Evolutionary conservation across 345 rosid genomes (phyloP).

Genomic region (Rhodamnia rubescens): DNA sequence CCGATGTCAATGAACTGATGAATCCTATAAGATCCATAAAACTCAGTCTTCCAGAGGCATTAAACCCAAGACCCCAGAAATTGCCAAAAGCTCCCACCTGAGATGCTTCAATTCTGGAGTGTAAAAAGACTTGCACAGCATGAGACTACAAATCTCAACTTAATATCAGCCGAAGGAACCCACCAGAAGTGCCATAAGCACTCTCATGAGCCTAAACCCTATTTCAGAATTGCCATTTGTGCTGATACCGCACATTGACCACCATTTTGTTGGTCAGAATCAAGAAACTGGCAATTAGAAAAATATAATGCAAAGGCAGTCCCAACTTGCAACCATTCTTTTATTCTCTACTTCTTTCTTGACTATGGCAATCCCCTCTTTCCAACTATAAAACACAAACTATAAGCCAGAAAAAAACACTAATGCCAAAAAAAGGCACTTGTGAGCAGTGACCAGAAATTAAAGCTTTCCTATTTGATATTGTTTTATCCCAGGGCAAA

Average conservation of each 20-base stretch:
- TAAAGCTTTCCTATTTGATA: not conserved
- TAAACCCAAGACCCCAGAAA: not conserved
- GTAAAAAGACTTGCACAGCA: not conserved
- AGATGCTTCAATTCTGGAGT: not conserved
- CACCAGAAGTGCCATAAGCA: not conserved
- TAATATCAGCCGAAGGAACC: not conserved
- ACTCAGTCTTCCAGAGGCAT: not conserved
- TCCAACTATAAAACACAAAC: not conserved
- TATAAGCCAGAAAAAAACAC: not conserved
- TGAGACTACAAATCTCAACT: not conserved
- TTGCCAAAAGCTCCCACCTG: not conserved
- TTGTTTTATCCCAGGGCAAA: not conserved
- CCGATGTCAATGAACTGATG: not conserved
- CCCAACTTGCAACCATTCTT: not conserved
- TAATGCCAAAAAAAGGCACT: not conserved
- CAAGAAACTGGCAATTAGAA: not conserved
- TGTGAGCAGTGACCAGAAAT: not conserved
- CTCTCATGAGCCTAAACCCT: not conserved
- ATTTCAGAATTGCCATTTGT: not conserved
- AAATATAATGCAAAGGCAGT: not conserved
- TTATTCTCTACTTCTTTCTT: not conserved
- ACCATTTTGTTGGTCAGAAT: not conserved
- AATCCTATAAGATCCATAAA: not conserved
- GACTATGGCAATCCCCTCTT: not conserved
- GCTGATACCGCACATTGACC: not conserved